Base-by-base conservation (phyloP, 208 protist species). In the Porcisia hertigi region DNA sequence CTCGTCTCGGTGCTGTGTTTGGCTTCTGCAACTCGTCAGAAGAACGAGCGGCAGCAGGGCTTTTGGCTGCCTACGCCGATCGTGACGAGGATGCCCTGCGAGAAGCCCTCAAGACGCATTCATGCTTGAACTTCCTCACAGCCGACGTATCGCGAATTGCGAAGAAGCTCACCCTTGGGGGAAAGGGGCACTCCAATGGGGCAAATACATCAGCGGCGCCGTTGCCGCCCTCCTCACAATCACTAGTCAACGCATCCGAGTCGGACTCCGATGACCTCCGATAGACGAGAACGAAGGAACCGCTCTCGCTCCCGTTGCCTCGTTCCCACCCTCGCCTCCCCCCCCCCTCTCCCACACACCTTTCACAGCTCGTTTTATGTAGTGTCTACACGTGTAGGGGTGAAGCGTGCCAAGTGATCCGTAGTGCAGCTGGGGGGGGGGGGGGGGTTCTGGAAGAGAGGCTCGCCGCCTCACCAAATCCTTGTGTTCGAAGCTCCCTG, bases 1-100 rank as follows among this genome's bases (percentile, higher is more conserved):
- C 78, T 49, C 69, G 75, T 11, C 78, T 97, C 39, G 66, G 79
- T 9, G 71, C 59, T 36, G 82, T 94, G 18, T 81, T 85, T 62
- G 92, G 92, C 41, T 97, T 95, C 77, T 74, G 63, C 36, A 79
- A 76, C 20, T 91, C 89, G 14, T 36, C 71, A 36, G 92, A 97
- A 72, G 86, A 94, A 73, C 54, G 75, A 55, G 80, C 83, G 3
- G 87, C 84, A 7, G 69, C 49, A 12, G 73, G 76, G 45, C 82
- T 97, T 34, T 47, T 97, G 14, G 53, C 73, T 11, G 83, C 86
- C 39, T 92, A 87, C 82, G 86, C 85, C 34, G 92, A 97, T 1
- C 80, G 88, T 12, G 84, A 95, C 75, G 79, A 76, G 55, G 89
- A 94, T 34, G 65, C 73, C 47, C 75, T 97, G 47, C 65, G 86